Evolutionary conservation across 345 rosid species (phyloP).

Genomic region (Excoecaria agallocha): DNA sequence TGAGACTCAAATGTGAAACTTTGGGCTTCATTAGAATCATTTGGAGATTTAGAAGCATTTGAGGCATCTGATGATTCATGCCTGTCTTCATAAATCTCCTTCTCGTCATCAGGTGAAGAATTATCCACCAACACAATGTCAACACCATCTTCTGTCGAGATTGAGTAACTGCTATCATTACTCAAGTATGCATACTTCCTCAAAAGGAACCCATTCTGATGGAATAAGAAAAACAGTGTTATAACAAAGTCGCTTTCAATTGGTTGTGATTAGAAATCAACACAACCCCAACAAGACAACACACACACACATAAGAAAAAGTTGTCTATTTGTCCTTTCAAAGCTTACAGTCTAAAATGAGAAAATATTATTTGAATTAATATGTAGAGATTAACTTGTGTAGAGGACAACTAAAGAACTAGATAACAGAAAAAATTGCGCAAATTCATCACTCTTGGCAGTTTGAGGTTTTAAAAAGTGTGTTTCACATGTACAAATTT

Average conservation of each 20-base stretch:
- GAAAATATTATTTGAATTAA: too few species aligned
- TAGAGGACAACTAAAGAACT: background rate
- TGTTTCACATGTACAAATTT: background rate
- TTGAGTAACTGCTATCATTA: conserved; percentile 86
- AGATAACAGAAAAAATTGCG: background rate
- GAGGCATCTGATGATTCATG: conserved; percentile 38
- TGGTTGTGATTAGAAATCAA: background rate
- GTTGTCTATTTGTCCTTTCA: background rate
- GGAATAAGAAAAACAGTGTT: conserved; percentile 22
- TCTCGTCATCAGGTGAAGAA: conserved; percentile 43
- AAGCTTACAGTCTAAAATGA: too few species aligned
- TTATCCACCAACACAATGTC: conserved; percentile 60
- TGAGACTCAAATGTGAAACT: conserved; percentile 93
- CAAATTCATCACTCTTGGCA: background rate
- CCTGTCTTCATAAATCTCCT: conserved; percentile 34
- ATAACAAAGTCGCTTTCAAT: background rate
- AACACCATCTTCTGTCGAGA: conserved; percentile 82
- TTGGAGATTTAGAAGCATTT: conserved; percentile 35
- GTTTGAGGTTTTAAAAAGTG: background rate
- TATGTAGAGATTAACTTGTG: background rate
- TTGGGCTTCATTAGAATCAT: conserved; percentile 42
- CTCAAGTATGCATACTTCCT: conserved; percentile 81
- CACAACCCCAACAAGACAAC: background rate
- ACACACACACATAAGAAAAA: background rate
- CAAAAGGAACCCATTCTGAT: conserved; percentile 84